Base-by-base conservation (phyloP, 768 basidiomycete species). In the Pleurotus sapidus region DNA sequence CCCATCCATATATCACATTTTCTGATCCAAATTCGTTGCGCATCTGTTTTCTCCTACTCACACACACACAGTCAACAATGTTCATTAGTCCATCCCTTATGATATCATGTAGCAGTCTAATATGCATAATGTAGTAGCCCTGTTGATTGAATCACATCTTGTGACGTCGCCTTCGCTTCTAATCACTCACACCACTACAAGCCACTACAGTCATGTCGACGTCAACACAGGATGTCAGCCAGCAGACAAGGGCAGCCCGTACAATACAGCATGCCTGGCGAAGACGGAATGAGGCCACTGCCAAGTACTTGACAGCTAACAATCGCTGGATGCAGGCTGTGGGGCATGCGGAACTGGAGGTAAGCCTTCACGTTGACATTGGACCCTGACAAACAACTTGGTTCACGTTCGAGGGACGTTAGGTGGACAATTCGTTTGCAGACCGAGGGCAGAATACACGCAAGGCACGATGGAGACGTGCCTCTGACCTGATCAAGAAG, bases 391-490 rank as follows among this genome's bases (percentile, higher is more conserved):
- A 34, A 34, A 11, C 30, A 34, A 34, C 20, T 20, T 20, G 20
- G 30, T 34, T 34, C 30, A 34, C 67, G 76, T 17, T 73, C 72
- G 40, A 67, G 79, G 51, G 60, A 70, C 17, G 78, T 72, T 11
- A 34, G 30, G 30, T 34, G 30, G 30, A 34, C 30, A 34, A 34
- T 34, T 34, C 30, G 3, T 34, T 34, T 4, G 82, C 82, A 1
- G 63, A 70, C 2, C 64, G 74, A 14, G 81, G 78, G n/a, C 68
- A 68, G 58, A 84, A 83, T 57, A 69, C 74, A 3, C 72, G 77
- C 3, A 67, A 67, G 18, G 67, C 75, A 8, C 73, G 84, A 1
- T 84, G 82, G 82, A 68, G 70, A 48, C 73, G 83, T 5, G 78
- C 76, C 0, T 72, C 67, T 2, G 76, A 77, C 58, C 68, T 81